Base-by-base conservation (phyloP, 2,329 filamentous ascomycete genomes). In the Aspergillus novoparasiticus region DNA sequence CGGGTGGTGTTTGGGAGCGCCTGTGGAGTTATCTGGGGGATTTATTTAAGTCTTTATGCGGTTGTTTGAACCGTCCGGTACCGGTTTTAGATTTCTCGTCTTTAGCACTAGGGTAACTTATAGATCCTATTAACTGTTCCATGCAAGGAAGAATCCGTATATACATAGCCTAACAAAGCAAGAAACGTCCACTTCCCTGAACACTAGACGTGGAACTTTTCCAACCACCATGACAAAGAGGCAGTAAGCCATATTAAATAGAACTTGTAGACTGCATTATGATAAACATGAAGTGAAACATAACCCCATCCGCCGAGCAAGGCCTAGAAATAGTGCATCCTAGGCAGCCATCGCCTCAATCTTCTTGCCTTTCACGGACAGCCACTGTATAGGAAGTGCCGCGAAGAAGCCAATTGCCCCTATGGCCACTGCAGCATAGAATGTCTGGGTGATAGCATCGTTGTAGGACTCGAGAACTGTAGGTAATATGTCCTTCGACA, bases 1-100 rank as follows among this genome's bases (percentile, higher is more conserved):
- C 83, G 91, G 43, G 89, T 90, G 57, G 78, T 94, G 39, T 85
- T 93, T 65, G 90, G 88, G n/a, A 87, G 88, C 68, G 75, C 90
- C 57, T 90, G 90, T 21, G 91, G 91, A 6, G 83, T 94, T 28
- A 84, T 82, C 16, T 94, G 91, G 91, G 89, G 89, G 0, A 82
- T 93, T 48, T 94, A 91, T 75, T 81, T 94, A 78, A 92, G 90
- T 73, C 78, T 93, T 71, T 77, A 87, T 66, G 84, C 83, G 43
- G 81, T 78, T 28, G 68, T 72, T 66, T 78, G 14, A 55, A 43
- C 6, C 6, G 30, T 54, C 21, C 21, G 28, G 26, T 45, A 6
- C 26, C 5, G 5, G 19, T 23, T 30, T 19, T 59, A 14, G 36
- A 51, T 34, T 28, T 21, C 3, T 19, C 21, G 14, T 48, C 1